Conservation (phyloP, 1,139 yeast species). For the Debaryomyces sp. region DNA sequence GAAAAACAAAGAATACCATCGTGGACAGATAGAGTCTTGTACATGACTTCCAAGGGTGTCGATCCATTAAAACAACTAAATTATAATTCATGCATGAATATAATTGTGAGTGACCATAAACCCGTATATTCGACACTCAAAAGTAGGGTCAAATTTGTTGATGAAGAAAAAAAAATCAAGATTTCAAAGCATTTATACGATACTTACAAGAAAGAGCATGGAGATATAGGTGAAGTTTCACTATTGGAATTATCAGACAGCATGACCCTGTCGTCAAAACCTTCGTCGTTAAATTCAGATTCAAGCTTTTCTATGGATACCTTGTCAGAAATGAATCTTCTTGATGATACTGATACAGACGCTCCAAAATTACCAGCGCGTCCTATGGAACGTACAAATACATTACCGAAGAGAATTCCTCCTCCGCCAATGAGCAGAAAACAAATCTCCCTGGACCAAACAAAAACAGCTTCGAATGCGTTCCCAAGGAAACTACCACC, state of each 20-base stretch:
- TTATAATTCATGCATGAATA: constrained; percentile 57
- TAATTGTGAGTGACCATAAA: constrained; percentile 83
- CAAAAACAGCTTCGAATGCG: constrained; percentile 11
- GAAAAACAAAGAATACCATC: constrained; percentile 94
- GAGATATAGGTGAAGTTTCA: constrained; percentile 20
- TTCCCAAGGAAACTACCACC: constrained; percentile 21
- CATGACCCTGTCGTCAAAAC: constrained; percentile 17
- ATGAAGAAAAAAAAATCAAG: constrained; percentile 36
- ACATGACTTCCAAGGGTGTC: constrained; percentile 33
- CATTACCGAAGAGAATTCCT: constrained; percentile 36
- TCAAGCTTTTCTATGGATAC: constrained; percentile 30
- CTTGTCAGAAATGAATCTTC: constrained; percentile 39
- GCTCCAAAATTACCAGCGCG: constrained; percentile 24
- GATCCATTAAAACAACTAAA: constrained; percentile 61
- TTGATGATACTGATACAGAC: constrained; percentile 29
- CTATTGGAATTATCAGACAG: constrained; percentile 22
- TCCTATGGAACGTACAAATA: constrained; percentile 15
- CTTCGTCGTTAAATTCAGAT: constrained; percentile 15
- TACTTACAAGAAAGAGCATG: constrained; percentile 34
- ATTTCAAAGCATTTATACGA: constrained; percentile 37
- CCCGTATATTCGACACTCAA: constrained; percentile 83
- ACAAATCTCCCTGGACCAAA: constrained; percentile 9
- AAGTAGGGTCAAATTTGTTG: constrained; percentile 65
- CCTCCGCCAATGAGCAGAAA: constrained; percentile 40
- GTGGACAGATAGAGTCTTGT: constrained; percentile 92